Percentiles rank a stretch among this genome's conserved stretches.
Evolutionary conservation across 345 rosid species (phyloP).

Genomic region (Noccaea bulbosa): DNA sequence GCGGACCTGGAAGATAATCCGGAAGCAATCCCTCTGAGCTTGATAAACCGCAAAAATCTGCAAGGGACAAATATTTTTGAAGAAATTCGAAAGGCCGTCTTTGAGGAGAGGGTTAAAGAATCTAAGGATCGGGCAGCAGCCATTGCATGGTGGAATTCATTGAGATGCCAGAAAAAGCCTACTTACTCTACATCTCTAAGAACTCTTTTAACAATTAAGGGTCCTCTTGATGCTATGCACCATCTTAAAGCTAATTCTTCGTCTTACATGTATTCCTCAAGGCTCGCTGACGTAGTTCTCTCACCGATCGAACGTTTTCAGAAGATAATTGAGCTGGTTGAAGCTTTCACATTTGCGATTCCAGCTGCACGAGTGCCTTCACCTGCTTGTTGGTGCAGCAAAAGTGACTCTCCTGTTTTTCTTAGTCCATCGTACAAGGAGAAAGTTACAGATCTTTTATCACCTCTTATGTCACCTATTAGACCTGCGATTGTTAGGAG

Average conservation of each 20-base stretch:
- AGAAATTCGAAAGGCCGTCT: conserved; percentile 74
- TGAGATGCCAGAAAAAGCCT: conserved; percentile 89
- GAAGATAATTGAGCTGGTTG: conserved; percentile 75
- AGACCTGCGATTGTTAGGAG: conserved; percentile 96
- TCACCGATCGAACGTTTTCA: conserved; percentile 90
- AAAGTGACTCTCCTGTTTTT: conserved; percentile 61
- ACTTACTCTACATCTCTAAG: conserved; percentile 73
- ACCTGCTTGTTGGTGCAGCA: conserved; percentile 90
- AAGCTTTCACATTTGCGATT: conserved; percentile 89
- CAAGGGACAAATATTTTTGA: conserved; percentile 81
- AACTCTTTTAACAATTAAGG: conserved; percentile 59
- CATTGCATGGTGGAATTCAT: conserved; percentile 99
- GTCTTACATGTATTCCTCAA: conserved; percentile 68
- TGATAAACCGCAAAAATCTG: conserved; percentile 46
- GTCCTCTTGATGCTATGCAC: conserved; percentile 65
- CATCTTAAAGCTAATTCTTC: conserved; percentile 52
- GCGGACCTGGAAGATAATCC: conserved; percentile 45
- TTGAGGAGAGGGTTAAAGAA: conserved; percentile 80
- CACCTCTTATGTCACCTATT: conserved; percentile 79
- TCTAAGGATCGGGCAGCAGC: conserved; percentile 76
- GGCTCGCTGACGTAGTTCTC: conserved; percentile 79
- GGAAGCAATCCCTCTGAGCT: conserved; percentile 50
- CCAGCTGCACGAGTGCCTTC: conserved; percentile 90
- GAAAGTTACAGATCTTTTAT: conserved; percentile 65
- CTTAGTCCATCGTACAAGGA: conserved; percentile 62